A percentile compares a stretch with the other conserved stretches of the same genome.
phyloP scores from a whole-genome alignment of 768 basidiomycete genomes.

The Phlegmacium glaucopus region DNA sequence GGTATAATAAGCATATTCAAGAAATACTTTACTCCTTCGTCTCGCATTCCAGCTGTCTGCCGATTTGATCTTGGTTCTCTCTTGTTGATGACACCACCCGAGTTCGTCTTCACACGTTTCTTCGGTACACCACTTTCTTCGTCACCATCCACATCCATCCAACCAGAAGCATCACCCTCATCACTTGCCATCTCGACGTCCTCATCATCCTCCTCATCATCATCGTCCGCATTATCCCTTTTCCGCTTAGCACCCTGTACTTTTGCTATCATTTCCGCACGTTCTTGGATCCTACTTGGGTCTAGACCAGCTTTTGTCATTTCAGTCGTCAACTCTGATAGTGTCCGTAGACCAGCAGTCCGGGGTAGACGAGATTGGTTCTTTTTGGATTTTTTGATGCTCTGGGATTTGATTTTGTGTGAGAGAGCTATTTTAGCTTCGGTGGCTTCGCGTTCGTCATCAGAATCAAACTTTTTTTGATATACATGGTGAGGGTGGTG shows the following conservation, averaged over 20 bases:
- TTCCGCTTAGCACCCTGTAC: conserved; percentile 67
- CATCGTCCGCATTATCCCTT: conserved; percentile 51
- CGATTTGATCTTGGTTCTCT: conserved; percentile 70
- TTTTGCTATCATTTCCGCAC: conserved; percentile 83
- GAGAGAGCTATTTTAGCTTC: conserved; percentile 55
- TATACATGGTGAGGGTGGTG: background rate
- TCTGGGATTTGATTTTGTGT: conserved; percentile 70
- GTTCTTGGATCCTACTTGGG: conserved; percentile 81
- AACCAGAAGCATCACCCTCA: conserved; percentile 42
- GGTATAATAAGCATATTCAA: background rate
- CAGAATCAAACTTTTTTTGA: conserved; percentile 47
- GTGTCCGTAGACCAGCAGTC: conserved; percentile 68
- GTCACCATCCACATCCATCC: conserved; percentile 55
- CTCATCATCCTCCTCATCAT: conserved; percentile 44
- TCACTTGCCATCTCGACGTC: too few relatives aligned
- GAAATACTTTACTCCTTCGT: conserved; percentile 55
- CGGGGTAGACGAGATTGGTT: conserved; percentile 78
- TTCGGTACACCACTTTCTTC: conserved; percentile 37
- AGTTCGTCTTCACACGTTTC: conserved; percentile 62
- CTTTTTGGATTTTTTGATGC: conserved; percentile 83
- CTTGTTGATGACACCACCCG: conserved; percentile 50
- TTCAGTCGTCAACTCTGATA: conserved; percentile 72
- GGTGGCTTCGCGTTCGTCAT: conserved; percentile 78
- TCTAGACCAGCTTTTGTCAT: conserved; percentile 89
- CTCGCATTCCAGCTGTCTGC: conserved; percentile 75